Evolutionary conservation across 1,284 basidiomycete genomes (phyloP), one percentile per base, ranked within the genome.

Genomic region (Meripilus lineatus): DNA sequence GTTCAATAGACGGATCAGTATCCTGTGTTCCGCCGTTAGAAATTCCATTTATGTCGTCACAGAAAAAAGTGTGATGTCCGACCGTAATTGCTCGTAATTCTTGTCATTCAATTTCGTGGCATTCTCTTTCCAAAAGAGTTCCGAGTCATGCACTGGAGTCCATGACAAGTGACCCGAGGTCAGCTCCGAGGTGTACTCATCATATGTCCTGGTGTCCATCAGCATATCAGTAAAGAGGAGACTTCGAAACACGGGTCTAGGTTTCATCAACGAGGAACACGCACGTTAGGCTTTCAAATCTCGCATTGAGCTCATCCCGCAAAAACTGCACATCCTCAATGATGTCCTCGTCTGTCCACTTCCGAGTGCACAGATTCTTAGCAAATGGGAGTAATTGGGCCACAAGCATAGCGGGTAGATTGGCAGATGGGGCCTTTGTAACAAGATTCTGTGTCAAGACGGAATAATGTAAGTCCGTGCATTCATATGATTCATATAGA

Each of bases 121-220:
- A 59, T 99, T 98, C 68, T 95, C 92, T 59, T 89, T 91, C 95
- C 95, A 99, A 68, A 99, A 99, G 41, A 93, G 83, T 47, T 98
- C 95, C 5, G 89, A 91, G 59, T 93, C 89, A 61, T 99, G 96
- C 15, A 93, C 89, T 4, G 95, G 94, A 5, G 92, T 86, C 90
- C 93, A 98, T 4, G 90, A 88, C 11, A 99, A 69, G 61, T 93
- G 90, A 1, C 94, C 94, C 1, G 89, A 92, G 22, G 82, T 71
- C 15, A 99, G 71, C 63, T 99, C 95, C 0, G 92, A 93, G 5
- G 79, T 80, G 62, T 98, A 99, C 66, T 97, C 93, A 62, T 98
- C 96, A 63, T 89, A 98, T 0, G 93, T 98, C 44, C 91, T 93
- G 55, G 20, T n/a, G n/a, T n/a, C n/a, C n/a, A n/a, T n/a, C n/a